These are phyloP conservation scores for Blastomyces silverae DNA, from an alignment of 2,329 filamentous ascomycete genomes.

Conservation along the genomic window DNA sequence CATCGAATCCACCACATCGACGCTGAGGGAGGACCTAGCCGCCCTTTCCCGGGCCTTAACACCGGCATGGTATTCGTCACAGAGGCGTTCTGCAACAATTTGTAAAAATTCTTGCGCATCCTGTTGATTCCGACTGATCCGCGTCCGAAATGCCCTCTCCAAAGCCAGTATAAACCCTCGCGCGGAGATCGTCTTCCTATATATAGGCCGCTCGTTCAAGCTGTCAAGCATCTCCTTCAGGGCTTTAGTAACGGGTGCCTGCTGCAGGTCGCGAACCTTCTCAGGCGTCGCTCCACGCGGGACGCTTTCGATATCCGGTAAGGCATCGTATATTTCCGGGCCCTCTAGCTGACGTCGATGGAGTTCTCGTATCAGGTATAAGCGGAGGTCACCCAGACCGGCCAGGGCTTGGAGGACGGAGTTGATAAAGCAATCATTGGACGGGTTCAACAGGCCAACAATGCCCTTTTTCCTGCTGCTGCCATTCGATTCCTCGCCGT, in stretches of 20 bases:
- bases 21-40: slow-evolving; percentile 10
- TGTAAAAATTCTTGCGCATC: slow-evolving; percentile 97
- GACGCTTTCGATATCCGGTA: slow-evolving; percentile 41
- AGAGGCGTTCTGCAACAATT: slow-evolving; percentile 82
- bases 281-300: slow-evolving; percentile 39
- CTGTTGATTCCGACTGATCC: slow-evolving; percentile 90
- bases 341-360: slow-evolving; percentile 78
- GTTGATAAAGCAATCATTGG: slow-evolving; percentile 97
- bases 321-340: slow-evolving; percentile 62
- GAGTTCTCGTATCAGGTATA: slow-evolving; percentile 87
- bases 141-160: slow-evolving; percentile 78
- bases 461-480: slow-evolving; percentile 72
- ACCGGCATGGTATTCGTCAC: slow-evolving; percentile 89
- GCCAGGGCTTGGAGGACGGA: slow-evolving; percentile 90
- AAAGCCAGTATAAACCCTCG: slow-evolving; percentile 74
- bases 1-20: background rate
- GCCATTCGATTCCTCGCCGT: slow-evolving; percentile 60
- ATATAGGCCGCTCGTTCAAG: slow-evolving; percentile 87
- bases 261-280: slow-evolving; percentile 58
- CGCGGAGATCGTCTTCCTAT: slow-evolving; percentile 87
- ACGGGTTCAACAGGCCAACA: slow-evolving; percentile 80
- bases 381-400: slow-evolving; percentile 76
- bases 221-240: slow-evolving; percentile 88
- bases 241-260: slow-evolving; percentile 74
- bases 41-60: slow-evolving; percentile 57